Base-by-base conservation (phyloP, 306 rosid species). In the Sechiopsis laciniata region DNA sequence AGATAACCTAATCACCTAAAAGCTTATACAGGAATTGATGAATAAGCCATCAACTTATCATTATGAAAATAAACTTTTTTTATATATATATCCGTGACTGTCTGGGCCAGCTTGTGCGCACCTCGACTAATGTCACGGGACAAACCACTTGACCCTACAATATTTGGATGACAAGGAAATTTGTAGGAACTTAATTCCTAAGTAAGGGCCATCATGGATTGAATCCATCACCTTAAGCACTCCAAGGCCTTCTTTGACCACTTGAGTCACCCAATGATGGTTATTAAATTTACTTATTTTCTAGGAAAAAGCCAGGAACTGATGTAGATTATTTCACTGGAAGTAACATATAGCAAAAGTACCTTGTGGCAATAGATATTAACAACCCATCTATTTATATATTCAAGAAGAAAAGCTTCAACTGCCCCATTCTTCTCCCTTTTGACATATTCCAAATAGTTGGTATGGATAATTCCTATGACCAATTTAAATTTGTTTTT, bases 361-460 rank as follows among this genome's bases (percentile, higher is more conserved):
- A 91, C 99, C 99, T 85, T 90, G 86, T 90, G 97, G 82, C 99
- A 94, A 48, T 94, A 91, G 76, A 94, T 86, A 54, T 87, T 71
- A 74, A 94, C 99, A 77, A 94, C 95, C 99, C 99, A 94, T 56
- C 76, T 85, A 74, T 94, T 94, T 50, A 86, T 5, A 73, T 84
- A 71, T 83, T 85, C 91, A 56, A 94, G 88, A 64, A 94, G 61
- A 85, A 85, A 85, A 42, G 99, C 85, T 88, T 80, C 84, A 75
- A 86, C 4, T 15, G 15, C 67, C 82, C 99, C 99, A 54, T 91
- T 91, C 90, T 82, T 94, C 87, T 94, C 99, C 78, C 99, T 82
- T 89, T 86, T 90, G 85, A 90, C 99, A 84, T 94, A 94, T 80
- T 85, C 99, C 84, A 94, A 75, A 82, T 94, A 94, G 83, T 94